A percentile compares a stretch with the other conserved stretches of the same genome.
phyloP scores from a whole-genome alignment of 345 rosid genomes.

The Psidium guajava region DNA sequence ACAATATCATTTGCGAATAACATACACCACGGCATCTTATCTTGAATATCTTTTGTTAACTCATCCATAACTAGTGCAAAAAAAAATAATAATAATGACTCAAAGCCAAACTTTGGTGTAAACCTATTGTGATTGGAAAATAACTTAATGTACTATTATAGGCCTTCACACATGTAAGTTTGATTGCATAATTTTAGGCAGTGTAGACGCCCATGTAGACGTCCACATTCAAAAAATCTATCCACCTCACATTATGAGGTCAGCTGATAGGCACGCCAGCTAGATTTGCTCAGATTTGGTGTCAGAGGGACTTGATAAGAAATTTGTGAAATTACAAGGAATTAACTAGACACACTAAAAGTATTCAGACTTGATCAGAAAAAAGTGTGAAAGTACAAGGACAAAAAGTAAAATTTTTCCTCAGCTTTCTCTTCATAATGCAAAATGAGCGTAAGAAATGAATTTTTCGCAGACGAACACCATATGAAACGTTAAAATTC shows the following conservation, averaged over 20 bases:
- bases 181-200: not conserved
- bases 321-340: not conserved
- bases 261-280: fast-evolving
- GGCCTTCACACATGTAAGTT: no score
- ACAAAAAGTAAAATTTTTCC: not conserved
- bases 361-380: not conserved
- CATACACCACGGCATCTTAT: no score
- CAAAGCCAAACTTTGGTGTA: no score
- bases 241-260: not conserved
- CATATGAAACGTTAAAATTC: not conserved
- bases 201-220: not conserved
- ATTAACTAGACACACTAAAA: not conserved
- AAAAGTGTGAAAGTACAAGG: not conserved
- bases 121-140: no score
- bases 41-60: no score
- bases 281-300: not conserved
- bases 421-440: not conserved
- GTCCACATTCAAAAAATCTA: not conserved
- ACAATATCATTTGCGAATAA: no score
- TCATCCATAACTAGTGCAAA: no score
- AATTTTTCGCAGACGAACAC: not conserved
- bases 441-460: not conserved
- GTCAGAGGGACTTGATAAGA: not conserved
- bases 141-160: no score
- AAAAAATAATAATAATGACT: no score